Evolutionary conservation across 306 rosid genomes (phyloP).

Genomic region (Trifolium dubium): DNA sequence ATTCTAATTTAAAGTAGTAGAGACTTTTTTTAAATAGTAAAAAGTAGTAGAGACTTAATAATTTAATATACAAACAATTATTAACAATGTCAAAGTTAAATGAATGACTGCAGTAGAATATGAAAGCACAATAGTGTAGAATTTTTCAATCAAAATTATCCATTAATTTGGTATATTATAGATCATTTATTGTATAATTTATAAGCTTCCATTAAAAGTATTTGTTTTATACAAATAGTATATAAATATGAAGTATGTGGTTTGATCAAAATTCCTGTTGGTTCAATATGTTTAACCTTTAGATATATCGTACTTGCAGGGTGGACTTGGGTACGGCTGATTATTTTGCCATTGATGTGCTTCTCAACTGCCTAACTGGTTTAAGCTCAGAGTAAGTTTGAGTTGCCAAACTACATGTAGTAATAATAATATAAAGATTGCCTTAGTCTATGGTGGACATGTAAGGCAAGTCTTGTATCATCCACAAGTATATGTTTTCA

Average conservation of each 20-base stretch:
- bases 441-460: too few relatives aligned
- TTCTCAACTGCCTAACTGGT: conserved; percentile 82
- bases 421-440: background rate
- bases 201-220: background rate
- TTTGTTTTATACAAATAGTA: background rate
- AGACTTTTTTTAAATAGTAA: background rate
- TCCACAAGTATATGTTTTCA: too few relatives aligned
- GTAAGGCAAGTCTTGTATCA: too few relatives aligned
- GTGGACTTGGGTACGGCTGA: conserved; percentile 91
- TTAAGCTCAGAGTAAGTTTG: conserved; percentile 86
- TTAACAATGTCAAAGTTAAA: background rate
- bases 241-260: conserved; percentile 7
- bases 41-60: background rate
- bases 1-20: background rate
- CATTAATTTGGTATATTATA: background rate
- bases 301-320: conserved; percentile 54
- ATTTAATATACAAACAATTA: background rate
- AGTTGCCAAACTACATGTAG: conserved; percentile 15
- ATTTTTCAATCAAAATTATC: background rate
- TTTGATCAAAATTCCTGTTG: conserved; percentile 4
- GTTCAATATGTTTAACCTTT: conserved; percentile 20
- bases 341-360: conserved; percentile 83
- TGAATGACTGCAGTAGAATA: conserved; percentile 22
- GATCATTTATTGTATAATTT: background rate
- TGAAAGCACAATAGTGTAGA: background rate